These are phyloP conservation scores for Fusarium sp. DNA, from an alignment of 2,329 filamentous ascomycete species.

Conservation along the genomic window DNA sequence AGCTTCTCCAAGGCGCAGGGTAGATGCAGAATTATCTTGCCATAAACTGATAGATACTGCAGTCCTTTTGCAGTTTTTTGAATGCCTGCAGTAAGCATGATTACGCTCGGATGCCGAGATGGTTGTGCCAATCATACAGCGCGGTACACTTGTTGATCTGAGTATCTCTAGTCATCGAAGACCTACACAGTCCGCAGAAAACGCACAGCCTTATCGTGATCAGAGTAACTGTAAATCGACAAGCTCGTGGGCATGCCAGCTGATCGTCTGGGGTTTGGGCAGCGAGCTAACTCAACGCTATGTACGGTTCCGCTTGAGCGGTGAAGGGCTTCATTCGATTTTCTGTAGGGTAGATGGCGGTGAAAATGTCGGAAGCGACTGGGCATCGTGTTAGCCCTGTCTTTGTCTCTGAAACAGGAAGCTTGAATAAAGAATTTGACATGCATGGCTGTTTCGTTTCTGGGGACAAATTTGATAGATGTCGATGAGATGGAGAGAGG, in stretches of 20 bases:
- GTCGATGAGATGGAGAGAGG: not conserved
- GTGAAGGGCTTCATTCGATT: slow-evolving; percentile 35
- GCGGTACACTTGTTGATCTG: slow-evolving; percentile 26
- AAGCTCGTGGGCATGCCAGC: slow-evolving; percentile 37
- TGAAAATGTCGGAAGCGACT: slow-evolving; percentile 34
- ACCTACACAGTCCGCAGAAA: slow-evolving; percentile 11
- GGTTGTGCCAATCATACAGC: slow-evolving; percentile 11
- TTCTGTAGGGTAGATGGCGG: slow-evolving; percentile 45
- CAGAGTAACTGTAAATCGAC: slow-evolving; percentile 20
- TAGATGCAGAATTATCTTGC: slow-evolving; percentile 27
- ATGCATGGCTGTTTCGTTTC: not conserved
- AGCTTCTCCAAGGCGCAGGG: slow-evolving; percentile 21
- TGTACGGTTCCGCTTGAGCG: slow-evolving; percentile 39
- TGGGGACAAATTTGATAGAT: not conserved
- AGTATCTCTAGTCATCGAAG: slow-evolving; percentile 21
- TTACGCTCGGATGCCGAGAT: slow-evolving; percentile 13
- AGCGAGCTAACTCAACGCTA: slow-evolving; percentile 33
- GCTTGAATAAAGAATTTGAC: slow-evolving; percentile 12
- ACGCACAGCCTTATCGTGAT: slow-evolving; percentile 22
- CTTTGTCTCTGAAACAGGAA: slow-evolving; percentile 28
- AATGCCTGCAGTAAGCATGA: slow-evolving; percentile 9
- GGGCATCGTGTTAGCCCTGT: slow-evolving; percentile 7
- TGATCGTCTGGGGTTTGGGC: slow-evolving; percentile 42
- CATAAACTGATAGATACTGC: slow-evolving; percentile 18
- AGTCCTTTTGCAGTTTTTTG: slow-evolving; percentile 4